A percentile compares a stretch with the other conserved stretches of the same genome.
Conservation (phyloP, 2,329 filamentous ascomycete species). For the Colletotrichum sp. region DNA sequence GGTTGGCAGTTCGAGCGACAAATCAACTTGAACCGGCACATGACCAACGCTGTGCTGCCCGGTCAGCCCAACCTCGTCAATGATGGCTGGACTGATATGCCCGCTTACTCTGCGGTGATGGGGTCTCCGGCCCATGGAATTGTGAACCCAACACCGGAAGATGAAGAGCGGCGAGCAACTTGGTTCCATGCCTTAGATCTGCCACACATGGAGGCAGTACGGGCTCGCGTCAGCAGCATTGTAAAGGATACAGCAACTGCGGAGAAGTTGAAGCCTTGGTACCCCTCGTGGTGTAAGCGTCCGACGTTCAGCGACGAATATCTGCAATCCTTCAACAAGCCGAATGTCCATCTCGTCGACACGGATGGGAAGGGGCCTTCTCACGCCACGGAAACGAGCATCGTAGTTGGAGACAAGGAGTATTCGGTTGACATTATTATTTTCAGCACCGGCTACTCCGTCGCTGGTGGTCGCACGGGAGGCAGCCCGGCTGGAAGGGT, state of each 20-base stretch:
- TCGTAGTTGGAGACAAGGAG: slow-evolving; percentile 50
- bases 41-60: slow-evolving; percentile 39
- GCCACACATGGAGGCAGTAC: slow-evolving; percentile 44
- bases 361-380: slow-evolving; percentile 54
- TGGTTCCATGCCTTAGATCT: slow-evolving; percentile 25
- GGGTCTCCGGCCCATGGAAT: slow-evolving; percentile 30
- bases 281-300: slow-evolving; percentile 66
- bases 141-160: slow-evolving; percentile 40
- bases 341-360: slow-evolving; percentile 64
- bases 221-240: slow-evolving; percentile 48
- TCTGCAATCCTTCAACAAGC: slow-evolving; percentile 60
- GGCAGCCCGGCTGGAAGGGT: slow-evolving; percentile 19
- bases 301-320: slow-evolving; percentile 67
- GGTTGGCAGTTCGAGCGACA: slow-evolving; percentile 53
- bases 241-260: slow-evolving; percentile 58
- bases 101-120: slow-evolving; percentile 40
- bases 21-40: slow-evolving; percentile 46
- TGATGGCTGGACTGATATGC: slow-evolving; percentile 53
- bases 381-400: not conserved
- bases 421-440: slow-evolving; percentile 46
- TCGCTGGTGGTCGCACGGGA: not conserved
- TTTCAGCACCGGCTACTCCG: slow-evolving; percentile 21
- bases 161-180: not conserved
- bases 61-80: slow-evolving; percentile 43
- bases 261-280: slow-evolving; percentile 61